phyloP scores from a whole-genome alignment of 768 basidiomycete species.

The Pisolithus tinctorius region DNA sequence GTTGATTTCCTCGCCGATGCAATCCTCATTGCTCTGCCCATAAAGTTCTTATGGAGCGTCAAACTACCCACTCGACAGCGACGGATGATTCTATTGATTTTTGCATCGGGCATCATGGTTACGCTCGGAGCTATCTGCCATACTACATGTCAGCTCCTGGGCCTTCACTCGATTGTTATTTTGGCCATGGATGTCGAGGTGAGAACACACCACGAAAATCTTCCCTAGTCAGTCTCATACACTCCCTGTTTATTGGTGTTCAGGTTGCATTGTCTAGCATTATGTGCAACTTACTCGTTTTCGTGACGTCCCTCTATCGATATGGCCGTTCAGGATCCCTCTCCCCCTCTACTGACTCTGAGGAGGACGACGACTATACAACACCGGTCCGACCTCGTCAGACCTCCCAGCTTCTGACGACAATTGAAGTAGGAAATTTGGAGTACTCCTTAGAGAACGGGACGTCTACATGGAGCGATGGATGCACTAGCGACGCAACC shows the following conservation, averaged over 20 bases:
- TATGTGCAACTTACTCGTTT: conserved; percentile 17
- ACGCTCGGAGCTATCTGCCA: conserved; percentile 13
- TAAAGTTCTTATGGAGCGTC: conserved; percentile 16
- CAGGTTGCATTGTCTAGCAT: conserved; percentile 13
- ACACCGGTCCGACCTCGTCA: neutral
- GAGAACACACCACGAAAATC: neutral
- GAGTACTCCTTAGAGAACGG: neutral
- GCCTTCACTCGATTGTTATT: conserved; percentile 1
- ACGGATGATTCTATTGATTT: conserved; percentile 19
- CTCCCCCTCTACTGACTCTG: neutral
- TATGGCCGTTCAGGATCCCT: neutral
- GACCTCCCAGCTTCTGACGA: conserved; percentile 9
- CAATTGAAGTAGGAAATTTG: conserved; percentile 1
- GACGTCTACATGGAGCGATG: neutral
- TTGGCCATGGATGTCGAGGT: conserved; percentile 16
- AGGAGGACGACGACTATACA: conserved; percentile 8
- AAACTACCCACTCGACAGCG: conserved; percentile 13
- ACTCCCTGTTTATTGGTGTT: neutral
- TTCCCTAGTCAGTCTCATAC: neutral
- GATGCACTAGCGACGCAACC: neutral
- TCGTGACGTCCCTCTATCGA: conserved; percentile 13
- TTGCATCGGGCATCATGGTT: conserved; percentile 14
- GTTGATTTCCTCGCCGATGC: conserved; percentile 12
- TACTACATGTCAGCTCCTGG: conserved; percentile 7
- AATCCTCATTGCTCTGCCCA: conserved; percentile 14